A percentile compares a stretch with the other conserved stretches of the same genome.
Evolutionary conservation across 2,329 filamentous ascomycete species (phyloP).

Genomic region (Biscogniauxia marginata): DNA sequence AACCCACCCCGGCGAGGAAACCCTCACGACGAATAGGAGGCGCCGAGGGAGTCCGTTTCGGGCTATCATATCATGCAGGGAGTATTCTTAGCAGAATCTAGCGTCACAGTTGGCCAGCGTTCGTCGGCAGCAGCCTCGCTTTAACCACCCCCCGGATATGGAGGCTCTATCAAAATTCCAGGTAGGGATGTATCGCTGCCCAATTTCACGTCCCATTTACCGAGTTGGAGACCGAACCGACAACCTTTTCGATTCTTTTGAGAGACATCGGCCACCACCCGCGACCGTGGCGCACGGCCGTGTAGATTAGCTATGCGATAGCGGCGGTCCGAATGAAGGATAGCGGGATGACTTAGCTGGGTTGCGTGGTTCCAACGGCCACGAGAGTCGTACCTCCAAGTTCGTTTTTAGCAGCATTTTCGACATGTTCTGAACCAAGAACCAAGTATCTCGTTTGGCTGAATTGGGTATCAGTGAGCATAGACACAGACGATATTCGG

Average conservation of each 20-base stretch:
- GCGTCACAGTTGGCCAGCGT: background rate
- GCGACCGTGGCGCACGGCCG: background rate
- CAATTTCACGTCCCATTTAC: constrained; percentile 12
- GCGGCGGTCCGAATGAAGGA: background rate
- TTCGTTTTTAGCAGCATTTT: background rate
- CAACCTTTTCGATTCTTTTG: background rate
- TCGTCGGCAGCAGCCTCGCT: background rate
- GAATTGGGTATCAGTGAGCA: background rate
- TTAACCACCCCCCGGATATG: background rate
- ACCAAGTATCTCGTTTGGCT: background rate
- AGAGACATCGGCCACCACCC: background rate
- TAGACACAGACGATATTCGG: background rate
- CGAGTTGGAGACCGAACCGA: background rate
- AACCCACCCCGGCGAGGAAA: background rate
- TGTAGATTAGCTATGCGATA: background rate
- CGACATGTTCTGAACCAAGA: background rate
- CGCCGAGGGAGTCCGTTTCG: background rate
- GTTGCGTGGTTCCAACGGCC: constrained; percentile 22
- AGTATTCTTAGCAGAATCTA: background rate
- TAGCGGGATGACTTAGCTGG: constrained; percentile 6
- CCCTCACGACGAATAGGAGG: background rate
- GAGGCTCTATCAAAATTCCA: background rate
- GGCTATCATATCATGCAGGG: background rate
- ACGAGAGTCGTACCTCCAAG: constrained; percentile 1
- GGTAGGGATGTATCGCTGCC: constrained; percentile 21